Evolutionary conservation across 1,284 basidiomycete species (phyloP).

Genomic region (Apiotrichum gracile): DNA sequence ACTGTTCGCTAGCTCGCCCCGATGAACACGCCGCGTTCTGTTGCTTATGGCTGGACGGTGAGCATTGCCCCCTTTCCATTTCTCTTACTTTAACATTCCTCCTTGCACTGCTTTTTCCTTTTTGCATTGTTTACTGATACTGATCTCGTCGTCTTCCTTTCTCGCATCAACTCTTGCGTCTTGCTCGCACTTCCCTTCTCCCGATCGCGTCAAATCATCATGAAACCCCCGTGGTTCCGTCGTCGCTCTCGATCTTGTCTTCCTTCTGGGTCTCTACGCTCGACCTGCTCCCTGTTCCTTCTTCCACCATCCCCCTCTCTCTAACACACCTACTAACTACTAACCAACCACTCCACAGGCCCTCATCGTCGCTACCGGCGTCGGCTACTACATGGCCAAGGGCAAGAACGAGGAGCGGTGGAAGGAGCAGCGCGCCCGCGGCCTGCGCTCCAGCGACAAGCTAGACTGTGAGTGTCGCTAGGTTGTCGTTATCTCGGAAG

Average conservation of each 20-base stretch:
- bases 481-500: too few relatives aligned
- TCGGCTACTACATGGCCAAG: conserved; percentile 48
- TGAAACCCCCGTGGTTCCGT: too few relatives aligned
- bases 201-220: too few relatives aligned
- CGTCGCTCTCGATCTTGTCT: too few relatives aligned
- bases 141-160: neutral
- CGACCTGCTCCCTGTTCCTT: too few relatives aligned
- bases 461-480: conserved; percentile 6
- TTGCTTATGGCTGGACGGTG: conserved; percentile 14
- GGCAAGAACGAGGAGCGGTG: conserved; percentile 15
- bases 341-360: conserved; percentile 20
- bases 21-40: conserved; percentile 14
- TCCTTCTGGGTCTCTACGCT: too few relatives aligned
- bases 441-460: conserved; percentile 3
- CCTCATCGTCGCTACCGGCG: conserved; percentile 50
- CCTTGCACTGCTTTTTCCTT: neutral
- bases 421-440: conserved; percentile 13
- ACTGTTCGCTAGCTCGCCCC: too few relatives aligned
- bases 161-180: neutral
- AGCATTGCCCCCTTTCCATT: neutral
- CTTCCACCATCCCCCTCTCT: neutral
- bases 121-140: neutral
- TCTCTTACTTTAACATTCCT: neutral
- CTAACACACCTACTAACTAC: too few relatives aligned
- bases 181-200: neutral